These are phyloP conservation scores for Quercus lobata DNA, from an alignment of 331 rosid species.

Conservation along the genomic window DNA sequence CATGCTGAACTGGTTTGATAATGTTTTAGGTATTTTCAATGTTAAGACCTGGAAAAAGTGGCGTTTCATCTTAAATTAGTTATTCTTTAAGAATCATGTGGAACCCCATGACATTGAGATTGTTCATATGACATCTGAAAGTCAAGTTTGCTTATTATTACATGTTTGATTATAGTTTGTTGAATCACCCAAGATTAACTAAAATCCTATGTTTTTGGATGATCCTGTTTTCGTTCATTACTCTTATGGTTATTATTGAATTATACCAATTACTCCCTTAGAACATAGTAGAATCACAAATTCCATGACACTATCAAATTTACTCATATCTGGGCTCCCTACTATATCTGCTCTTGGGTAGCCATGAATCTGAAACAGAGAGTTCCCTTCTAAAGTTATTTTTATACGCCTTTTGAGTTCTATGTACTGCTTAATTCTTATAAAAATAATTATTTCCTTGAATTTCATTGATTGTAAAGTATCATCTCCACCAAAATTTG, in stretches of 20 bases:
- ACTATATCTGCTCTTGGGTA: not conserved
- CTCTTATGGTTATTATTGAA: not conserved
- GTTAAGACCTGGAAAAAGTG: not conserved
- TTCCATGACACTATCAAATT: not conserved
- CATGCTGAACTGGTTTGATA: too few relatives aligned
- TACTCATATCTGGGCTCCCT: not conserved
- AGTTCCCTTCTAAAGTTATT: not conserved
- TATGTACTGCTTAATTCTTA: not conserved
- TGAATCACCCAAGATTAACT: not conserved
- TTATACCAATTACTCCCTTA: not conserved
- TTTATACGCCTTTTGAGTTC: not conserved
- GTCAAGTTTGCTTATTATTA: not conserved
- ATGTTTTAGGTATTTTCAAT: not conserved
- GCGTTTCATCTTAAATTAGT: not conserved
- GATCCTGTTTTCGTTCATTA: not conserved
- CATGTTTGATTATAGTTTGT: not conserved
- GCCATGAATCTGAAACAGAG: not conserved
- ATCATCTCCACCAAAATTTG: slow-evolving; percentile 20
- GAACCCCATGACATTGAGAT: not conserved
- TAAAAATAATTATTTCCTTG: not conserved
- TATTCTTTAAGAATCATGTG: not conserved
- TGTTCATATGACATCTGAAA: not conserved
- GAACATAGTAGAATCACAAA: not conserved
- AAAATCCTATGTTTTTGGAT: not conserved
- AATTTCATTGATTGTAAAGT: not conserved